These are phyloP conservation scores for Penicillium sclerotiorum DNA, from an alignment of 2,329 filamentous ascomycete genomes.

Conservation along the genomic window DNA sequence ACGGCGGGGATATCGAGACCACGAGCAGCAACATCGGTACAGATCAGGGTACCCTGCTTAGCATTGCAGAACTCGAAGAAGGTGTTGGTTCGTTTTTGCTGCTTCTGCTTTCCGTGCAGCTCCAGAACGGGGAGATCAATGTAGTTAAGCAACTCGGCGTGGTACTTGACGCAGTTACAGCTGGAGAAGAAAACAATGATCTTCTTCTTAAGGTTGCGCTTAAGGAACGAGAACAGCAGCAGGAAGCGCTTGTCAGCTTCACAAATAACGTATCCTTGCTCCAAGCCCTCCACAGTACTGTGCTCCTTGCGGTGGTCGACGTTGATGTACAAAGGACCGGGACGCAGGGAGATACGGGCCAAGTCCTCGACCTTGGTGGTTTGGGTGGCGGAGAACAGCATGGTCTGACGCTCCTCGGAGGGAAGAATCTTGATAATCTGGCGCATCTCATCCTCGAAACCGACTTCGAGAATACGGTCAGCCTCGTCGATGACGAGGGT, in stretches of 20 bases:
- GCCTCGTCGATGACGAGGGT: constrained; percentile 95
- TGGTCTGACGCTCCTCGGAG: constrained; percentile 83
- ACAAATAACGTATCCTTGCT: constrained; percentile 94
- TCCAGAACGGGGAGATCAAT: constrained; percentile 89
- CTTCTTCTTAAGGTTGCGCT: constrained; percentile 92
- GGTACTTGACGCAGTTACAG: constrained; percentile 94
- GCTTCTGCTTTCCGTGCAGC: constrained; percentile 94
- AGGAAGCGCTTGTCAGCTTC: constrained; percentile 93
- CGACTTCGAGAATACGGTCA: constrained; percentile 92
- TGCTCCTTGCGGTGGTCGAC: constrained; percentile 88
- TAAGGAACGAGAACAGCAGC: constrained; percentile 90
- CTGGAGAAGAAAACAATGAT: constrained; percentile 95
- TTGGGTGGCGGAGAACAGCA: constrained; percentile 98
- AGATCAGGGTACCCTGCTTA: constrained; percentile 83
- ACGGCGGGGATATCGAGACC: constrained; percentile 94
- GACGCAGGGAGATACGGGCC: constrained; percentile 86
- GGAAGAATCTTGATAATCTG: constrained; percentile 94
- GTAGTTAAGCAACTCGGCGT: constrained; percentile 93
- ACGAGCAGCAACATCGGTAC: constrained; percentile 93
- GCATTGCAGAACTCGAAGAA: constrained; percentile 97
- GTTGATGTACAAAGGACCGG: constrained; percentile 94
- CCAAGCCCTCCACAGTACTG: constrained; percentile 88
- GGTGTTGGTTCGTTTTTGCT: constrained; percentile 97
- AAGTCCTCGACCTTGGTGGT: constrained; percentile 98
- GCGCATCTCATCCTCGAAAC: constrained; percentile 98